Conservation (phyloP, 2,329 filamentous ascomycete genomes). For the Phialocephala subalpina region DNA sequence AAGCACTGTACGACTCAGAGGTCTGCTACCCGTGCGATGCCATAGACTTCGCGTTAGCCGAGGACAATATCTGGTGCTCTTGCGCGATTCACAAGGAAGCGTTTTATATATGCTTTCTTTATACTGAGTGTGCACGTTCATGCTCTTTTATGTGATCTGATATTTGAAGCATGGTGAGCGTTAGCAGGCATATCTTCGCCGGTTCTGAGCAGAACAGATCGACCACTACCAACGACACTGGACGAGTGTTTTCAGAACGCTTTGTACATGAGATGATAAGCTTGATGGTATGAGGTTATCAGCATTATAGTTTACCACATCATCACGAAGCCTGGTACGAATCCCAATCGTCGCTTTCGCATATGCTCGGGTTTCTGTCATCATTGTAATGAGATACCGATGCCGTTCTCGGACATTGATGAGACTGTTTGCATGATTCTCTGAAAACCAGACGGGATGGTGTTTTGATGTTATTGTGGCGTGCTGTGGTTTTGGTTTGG, state of each 20-base stretch:
- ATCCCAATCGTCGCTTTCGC: neutral
- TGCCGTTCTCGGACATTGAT: constrained; percentile 20
- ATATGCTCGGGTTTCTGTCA: neutral
- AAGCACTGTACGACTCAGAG: constrained; percentile 1
- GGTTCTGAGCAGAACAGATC: neutral
- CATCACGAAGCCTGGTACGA: neutral
- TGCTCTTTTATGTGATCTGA: neutral
- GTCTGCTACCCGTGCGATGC: constrained; percentile 1
- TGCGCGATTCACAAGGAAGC: neutral
- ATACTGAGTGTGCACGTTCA: neutral
- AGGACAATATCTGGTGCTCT: neutral
- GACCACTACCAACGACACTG: too few relatives aligned
- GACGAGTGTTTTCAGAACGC: neutral
- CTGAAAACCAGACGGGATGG: constrained; percentile 2
- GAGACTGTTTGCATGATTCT: constrained; percentile 21
- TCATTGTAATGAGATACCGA: neutral
- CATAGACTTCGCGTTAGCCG: neutral
- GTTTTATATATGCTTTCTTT: constrained; percentile 9
- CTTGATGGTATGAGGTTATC: neutral
- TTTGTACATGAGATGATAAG: neutral
- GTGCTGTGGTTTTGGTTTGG: too few relatives aligned
- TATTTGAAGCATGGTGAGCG: neutral
- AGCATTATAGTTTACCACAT: constrained; percentile 1
- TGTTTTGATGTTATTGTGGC: constrained; percentile 6
- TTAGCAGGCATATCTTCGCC: neutral